phyloP scores from a whole-genome alignment of 495 filamentous ascomycete genomes.

The Penicillium subrubescens region DNA sequence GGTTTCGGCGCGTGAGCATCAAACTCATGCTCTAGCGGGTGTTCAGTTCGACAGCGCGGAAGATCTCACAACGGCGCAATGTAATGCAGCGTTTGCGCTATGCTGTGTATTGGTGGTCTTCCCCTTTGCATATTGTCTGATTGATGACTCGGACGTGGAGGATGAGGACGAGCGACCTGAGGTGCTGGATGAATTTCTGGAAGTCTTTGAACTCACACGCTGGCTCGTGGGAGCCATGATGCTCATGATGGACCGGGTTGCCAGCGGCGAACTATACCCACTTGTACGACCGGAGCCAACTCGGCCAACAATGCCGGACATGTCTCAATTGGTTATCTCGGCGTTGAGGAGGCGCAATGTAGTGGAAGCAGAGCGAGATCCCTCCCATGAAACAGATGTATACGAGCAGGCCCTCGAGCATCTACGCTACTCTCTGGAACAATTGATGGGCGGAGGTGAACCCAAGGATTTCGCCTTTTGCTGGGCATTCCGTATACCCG shows the following conservation, averaged over 20 bases:
- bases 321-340: slow-evolving; percentile 38
- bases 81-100: slow-evolving; percentile 49
- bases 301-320: slow-evolving; percentile 40
- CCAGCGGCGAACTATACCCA: slow-evolving; percentile 38
- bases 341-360: slow-evolving; percentile 33
- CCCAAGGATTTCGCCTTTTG: slow-evolving; percentile 44
- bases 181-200: slow-evolving; percentile 42
- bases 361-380: slow-evolving; percentile 26
- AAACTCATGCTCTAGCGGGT: slow-evolving; percentile 38
- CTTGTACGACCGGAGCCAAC: slow-evolving; percentile 28
- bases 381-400: slow-evolving; percentile 32
- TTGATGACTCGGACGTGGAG: slow-evolving; percentile 25
- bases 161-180: slow-evolving; percentile 20
- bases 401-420: slow-evolving; percentile 36
- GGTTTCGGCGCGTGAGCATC: slow-evolving; percentile 37
- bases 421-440: slow-evolving; percentile 32
- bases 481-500: slow-evolving; percentile 54
- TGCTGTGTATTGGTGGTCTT: slow-evolving; percentile 49
- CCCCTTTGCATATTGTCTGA: slow-evolving; percentile 43
- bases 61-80: slow-evolving; percentile 38
- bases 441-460: slow-evolving; percentile 38
- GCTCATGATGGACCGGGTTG: slow-evolving; percentile 33
- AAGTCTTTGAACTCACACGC: slow-evolving; percentile 45
- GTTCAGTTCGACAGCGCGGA: slow-evolving; percentile 29
- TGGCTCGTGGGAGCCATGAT: slow-evolving; percentile 39